phyloP scores from a whole-genome alignment of 495 filamentous ascomycete species.

The Tuber calosporum region DNA sequence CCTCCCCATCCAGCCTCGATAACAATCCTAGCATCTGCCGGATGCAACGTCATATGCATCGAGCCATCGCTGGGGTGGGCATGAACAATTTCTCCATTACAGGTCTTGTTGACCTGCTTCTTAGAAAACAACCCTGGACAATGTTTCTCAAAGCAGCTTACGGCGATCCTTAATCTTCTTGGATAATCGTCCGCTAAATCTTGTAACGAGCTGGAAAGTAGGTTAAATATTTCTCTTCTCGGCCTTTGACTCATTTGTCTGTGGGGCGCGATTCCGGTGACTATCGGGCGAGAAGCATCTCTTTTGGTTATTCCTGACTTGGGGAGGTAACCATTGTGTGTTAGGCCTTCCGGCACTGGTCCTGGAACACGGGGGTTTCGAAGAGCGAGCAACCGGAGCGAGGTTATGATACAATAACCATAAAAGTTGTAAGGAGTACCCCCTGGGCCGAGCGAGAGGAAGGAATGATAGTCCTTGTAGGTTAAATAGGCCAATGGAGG shows the following conservation, averaged over 20 bases:
- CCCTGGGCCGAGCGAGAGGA: conserved; percentile 69
- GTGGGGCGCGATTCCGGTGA: conserved; percentile 71
- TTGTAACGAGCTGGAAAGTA: conserved; percentile 49
- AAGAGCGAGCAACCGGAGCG: conserved; percentile 53
- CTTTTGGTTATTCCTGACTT: conserved; percentile 52
- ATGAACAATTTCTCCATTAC: conserved; percentile 72
- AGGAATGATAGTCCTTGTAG: conserved; percentile 68
- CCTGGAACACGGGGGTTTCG: conserved; percentile 50
- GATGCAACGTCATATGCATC: conserved; percentile 69
- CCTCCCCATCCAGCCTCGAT: conserved; percentile 75
- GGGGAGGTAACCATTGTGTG: conserved; percentile 47
- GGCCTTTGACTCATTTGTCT: conserved; percentile 63
- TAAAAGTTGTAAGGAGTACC: conserved; percentile 66
- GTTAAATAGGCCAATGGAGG: conserved; percentile 49
- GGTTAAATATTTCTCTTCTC: conserved; percentile 48
- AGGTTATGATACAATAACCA: conserved; percentile 66
- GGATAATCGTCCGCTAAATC: conserved; percentile 48
- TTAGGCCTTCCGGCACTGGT: conserved; percentile 38
- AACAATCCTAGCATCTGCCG: conserved; percentile 67
- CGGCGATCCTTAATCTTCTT: conserved; percentile 53
- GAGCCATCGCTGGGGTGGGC: conserved; percentile 67
- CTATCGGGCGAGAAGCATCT: conserved; percentile 54
- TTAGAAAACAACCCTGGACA: conserved; percentile 63
- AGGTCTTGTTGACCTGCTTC: conserved; percentile 54
- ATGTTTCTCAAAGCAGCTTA: conserved; percentile 73